A percentile compares a stretch with the other conserved stretches of the same genome.
These are phyloP conservation scores for Jackrogersella multiformis DNA, from an alignment of 495 filamentous ascomycete genomes.

Conservation along the genomic window DNA sequence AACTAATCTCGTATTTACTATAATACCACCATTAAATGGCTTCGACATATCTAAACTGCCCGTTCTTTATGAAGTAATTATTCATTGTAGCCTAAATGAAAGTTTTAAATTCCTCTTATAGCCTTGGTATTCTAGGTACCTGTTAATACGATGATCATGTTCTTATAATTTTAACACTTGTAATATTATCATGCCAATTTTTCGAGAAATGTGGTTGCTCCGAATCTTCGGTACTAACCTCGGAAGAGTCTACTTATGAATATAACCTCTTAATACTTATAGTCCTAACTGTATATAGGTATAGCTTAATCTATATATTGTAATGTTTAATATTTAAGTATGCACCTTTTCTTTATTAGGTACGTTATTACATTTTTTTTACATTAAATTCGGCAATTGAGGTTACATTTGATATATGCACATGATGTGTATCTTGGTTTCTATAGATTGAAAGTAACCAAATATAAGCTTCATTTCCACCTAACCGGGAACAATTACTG, in stretches of 20 bases:
- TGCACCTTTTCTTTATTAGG: not conserved
- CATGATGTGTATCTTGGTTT: conserved; percentile 1
- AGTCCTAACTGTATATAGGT: too few species aligned
- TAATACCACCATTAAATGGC: too few species aligned
- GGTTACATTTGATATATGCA: not conserved
- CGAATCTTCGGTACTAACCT: too few species aligned
- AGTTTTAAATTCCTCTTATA: not conserved
- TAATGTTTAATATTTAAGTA: too few species aligned
- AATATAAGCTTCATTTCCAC: conserved; percentile 11
- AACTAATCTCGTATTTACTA: too few species aligned
- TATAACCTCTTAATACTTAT: too few species aligned
- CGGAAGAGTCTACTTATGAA: too few species aligned
- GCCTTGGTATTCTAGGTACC: not conserved
- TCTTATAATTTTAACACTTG: too few species aligned
- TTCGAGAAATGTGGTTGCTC: too few species aligned
- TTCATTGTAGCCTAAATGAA: not conserved
- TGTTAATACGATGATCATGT: not conserved
- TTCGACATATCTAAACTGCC: too few species aligned
- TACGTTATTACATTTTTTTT: not conserved
- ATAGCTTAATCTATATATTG: too few species aligned
- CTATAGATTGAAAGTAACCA: not conserved
- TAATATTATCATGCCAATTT: too few species aligned
- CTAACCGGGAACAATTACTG: not conserved
- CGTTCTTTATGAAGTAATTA: not conserved
- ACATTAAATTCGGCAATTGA: conserved; percentile 5